Base-by-base conservation (phyloP, 1,284 basidiomycete species). In the Trichosporon coremiiforme region DNA sequence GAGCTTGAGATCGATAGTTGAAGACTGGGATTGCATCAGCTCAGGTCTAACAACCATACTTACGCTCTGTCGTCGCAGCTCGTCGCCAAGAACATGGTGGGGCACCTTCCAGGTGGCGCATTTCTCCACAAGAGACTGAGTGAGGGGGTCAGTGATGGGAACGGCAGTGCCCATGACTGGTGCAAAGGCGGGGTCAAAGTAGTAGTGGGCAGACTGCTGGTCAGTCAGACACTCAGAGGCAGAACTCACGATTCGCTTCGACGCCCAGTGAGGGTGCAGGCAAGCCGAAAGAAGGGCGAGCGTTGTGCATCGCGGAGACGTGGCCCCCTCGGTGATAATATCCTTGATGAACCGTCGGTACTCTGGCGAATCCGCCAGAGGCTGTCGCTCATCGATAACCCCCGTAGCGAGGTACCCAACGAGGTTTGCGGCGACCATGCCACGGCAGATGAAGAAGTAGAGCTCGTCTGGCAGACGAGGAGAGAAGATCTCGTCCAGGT, bases 1-100 rank as follows among this genome's bases (percentile, higher is more conserved):
- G 47, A 99, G 86, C 47, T 92, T 91, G 76, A 99, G 93, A 83
- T 99, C 96, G 78, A 98, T 98, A n/a, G 95, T 98, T 0, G 94
- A 91, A 8, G 92, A 94, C 92, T 94, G 76, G 4, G 12, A 33
- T 17, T 1, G 22, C 55, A 66, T 22, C 65, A 66, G 20, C 31
- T n/a, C 15, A 6, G 29, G n/a, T n/a, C n/a, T n/a, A n/a, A n/a
- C 6, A 2, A 7, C 13, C 10, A 5, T 17, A 87, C 93, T 87
- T 82, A 96, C 95, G 82, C 95, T 94, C 85, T 99, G 97, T 81
- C 95, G 88, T 80, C 96, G 88, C 75, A 99, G 85, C 85, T 99
- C 96, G 78, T 97, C 93, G 82, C 98, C 95, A 63, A 99, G 90
- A 67, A 94, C 87, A 53, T 87, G 84, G 74, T 92, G 93, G 6